Conservation (phyloP, 164 flowering plant species). For the Akebia trifoliata region DNA sequence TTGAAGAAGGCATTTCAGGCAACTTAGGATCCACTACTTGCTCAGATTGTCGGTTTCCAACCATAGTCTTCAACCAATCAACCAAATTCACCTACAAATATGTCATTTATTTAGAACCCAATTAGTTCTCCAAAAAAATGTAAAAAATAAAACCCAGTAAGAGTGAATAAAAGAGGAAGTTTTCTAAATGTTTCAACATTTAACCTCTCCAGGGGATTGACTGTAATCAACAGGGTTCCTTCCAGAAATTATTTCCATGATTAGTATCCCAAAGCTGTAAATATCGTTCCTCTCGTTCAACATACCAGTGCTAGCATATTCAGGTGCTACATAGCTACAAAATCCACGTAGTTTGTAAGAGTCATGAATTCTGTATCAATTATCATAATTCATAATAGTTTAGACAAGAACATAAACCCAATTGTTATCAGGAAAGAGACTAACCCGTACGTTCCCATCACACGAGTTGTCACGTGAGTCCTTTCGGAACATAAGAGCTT, state of each 20-base stretch:
- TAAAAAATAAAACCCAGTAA: neutral
- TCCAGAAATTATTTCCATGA: slow-evolving; percentile 93
- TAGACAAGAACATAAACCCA: neutral
- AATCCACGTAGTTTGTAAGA: slow-evolving; percentile 8
- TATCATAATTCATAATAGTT: neutral
- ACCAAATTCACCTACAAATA: slow-evolving; percentile 68
- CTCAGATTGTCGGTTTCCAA: slow-evolving; percentile 67
- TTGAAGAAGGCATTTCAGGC: slow-evolving; percentile 73
- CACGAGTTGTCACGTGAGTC: slow-evolving; percentile 90
- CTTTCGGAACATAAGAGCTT: slow-evolving; percentile 80
- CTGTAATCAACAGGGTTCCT: slow-evolving; percentile 84
- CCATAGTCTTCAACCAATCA: slow-evolving; percentile 92
- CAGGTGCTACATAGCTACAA: slow-evolving; percentile 92
- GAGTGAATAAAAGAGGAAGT: neutral
- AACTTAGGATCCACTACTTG: slow-evolving; percentile 87
- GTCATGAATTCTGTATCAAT: neutral
- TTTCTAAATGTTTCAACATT: neutral
- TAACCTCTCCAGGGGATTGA: slow-evolving; percentile 76
- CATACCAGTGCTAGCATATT: slow-evolving; percentile 98
- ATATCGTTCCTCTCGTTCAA: slow-evolving; percentile 88
- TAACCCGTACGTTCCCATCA: slow-evolving; percentile 98
- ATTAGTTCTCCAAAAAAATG: neutral
- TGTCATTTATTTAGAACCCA: neutral
- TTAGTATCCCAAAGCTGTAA: slow-evolving; percentile 89
- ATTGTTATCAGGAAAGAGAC: slow-evolving; percentile 19